Evolutionary conservation across 176 grass and related monocot species (phyloP), one percentile per base, ranked within the genome.

Genomic region (Cenchrus fungigraminus): DNA sequence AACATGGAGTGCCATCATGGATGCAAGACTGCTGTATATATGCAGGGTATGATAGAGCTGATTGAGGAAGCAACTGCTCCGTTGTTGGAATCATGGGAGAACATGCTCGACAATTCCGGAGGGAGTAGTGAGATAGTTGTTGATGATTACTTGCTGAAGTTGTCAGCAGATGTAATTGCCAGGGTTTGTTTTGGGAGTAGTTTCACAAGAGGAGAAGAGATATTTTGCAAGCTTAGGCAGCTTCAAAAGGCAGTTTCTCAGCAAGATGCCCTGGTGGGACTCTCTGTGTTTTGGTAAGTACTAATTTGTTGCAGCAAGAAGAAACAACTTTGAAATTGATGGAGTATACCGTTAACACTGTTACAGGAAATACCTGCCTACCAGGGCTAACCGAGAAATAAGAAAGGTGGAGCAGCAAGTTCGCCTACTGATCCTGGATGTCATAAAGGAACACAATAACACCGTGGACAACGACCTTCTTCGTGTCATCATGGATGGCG

Each of bases 161-260:
- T 97, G 63, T 97, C 91, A 17, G 89, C 84, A 29, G 90, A 97
- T 82, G 62, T 97, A 7, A 87, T 97, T 54, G 71, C 94, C 20
- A 90, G 79, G 88, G 82, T 87, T 82, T 93, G 85, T 89, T 97
- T 97, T 12, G 91, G 94, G 2, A 91, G 88, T 75, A 91, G 94
- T 76, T 97, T 91, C 40, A 55, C 82, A n/a, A 85, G 81, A 88
- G 91, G 91, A 1, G 80, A 93, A 62, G 91, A 97, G 82, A 87
- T 97, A 79, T 91, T 97, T 67, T 79, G 81, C 77, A 89, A 80
- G 64, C 81, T 97, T 60, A 78, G 87, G 67, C 74, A 53, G 68
- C 85, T 97, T 84, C 94, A 93, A 12, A 86, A 12, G 73, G 76
- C 60, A 79, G 69, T 93, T 78, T 73, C 79, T 90, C 45, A 84